Evolutionary conservation across 192 early-diverging fungal species (phyloP).

Genomic region (Linnemannia zychae): DNA sequence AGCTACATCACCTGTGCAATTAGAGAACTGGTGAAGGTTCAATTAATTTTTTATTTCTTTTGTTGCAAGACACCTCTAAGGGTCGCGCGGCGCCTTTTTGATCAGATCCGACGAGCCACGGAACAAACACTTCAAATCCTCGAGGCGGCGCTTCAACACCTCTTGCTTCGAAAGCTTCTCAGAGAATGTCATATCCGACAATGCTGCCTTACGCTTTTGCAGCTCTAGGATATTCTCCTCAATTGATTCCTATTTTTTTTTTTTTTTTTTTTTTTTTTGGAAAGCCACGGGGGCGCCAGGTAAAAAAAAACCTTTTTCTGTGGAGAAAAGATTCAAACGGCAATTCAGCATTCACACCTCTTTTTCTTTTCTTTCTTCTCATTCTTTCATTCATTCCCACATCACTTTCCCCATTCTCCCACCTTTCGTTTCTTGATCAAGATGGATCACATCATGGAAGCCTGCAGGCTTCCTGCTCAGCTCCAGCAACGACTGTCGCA

Average conservation of each 20-base stretch:
- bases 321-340: background rate
- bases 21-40: background rate
- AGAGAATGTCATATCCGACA: conserved; percentile 57
- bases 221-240: conserved; percentile 68
- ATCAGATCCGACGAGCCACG: conserved; percentile 52
- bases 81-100: conserved; percentile 23
- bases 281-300: conserved; percentile 7
- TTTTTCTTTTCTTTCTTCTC: background rate
- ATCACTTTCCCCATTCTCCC: background rate
- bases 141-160: conserved; percentile 54
- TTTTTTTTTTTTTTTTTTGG: background rate
- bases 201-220: conserved; percentile 61
- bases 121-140: conserved; percentile 56
- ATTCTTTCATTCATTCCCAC: background rate
- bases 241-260: conserved; percentile 49
- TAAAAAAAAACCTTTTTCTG: conserved; percentile 8
- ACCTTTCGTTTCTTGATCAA: background rate
- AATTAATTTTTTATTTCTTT: background rate
- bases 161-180: conserved; percentile 59
- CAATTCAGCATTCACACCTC: background rate
- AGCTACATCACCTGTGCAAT: background rate
- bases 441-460: conserved; percentile 12
- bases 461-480: background rate
- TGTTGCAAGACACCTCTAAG: background rate
- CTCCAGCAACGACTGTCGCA: background rate